These are phyloP conservation scores for Brasenia schreberi DNA, from an alignment of 164 flowering plant genomes.

Conservation along the genomic window DNA sequence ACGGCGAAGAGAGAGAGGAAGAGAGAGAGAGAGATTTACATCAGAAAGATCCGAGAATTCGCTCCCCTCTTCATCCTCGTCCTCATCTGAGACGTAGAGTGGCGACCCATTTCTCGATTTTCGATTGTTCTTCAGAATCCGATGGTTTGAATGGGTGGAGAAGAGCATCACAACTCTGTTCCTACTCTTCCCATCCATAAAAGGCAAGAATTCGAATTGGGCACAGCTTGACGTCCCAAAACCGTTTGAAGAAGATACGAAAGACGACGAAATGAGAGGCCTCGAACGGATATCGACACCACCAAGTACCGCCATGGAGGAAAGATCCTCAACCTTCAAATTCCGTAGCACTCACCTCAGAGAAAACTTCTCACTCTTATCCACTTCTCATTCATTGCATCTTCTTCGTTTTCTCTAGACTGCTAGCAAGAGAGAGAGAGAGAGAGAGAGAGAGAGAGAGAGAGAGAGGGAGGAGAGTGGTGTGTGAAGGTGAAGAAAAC, in stretches of 20 bases:
- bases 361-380: not conserved
- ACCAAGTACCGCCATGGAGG: constrained; percentile 12
- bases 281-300: constrained; percentile 7
- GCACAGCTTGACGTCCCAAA: not conserved
- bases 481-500: too few relatives aligned
- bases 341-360: not conserved
- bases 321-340: not conserved
- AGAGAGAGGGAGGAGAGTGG: not conserved
- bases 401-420: not conserved
- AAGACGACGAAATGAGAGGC: constrained; percentile 1
- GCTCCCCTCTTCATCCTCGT: constrained; percentile 24
- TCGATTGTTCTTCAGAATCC: constrained; percentile 52
- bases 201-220: not conserved
- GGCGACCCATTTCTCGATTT: constrained; percentile 34
- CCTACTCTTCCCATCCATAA: constrained; percentile 6
- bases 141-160: constrained; percentile 64
- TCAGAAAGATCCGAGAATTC: constrained; percentile 21
- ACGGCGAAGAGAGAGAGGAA: not conserved
- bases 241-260: constrained; percentile 1
- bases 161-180: constrained; percentile 20
- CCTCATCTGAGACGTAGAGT: constrained; percentile 34
- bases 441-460: not conserved
- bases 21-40: constrained; percentile 19
- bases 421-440: not conserved
- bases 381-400: not conserved